Base-by-base conservation (phyloP, 2,329 filamentous ascomycete species). In the Ustilaginoidea virens region DNA sequence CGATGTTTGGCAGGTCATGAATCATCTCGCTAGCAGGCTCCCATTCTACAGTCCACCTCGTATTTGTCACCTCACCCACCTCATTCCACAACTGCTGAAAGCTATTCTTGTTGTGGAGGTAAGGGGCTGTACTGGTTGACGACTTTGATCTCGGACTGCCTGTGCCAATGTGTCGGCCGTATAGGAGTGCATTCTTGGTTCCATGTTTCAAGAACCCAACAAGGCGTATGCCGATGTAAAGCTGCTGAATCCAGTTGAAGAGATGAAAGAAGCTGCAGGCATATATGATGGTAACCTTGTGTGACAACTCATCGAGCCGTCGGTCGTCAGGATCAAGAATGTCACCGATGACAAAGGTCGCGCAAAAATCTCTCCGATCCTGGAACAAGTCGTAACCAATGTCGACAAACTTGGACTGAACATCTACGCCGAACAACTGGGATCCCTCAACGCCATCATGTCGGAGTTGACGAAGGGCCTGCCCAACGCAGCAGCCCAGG, bases 381-480 rank as follows among this genome's bases (percentile, higher is more conserved):
- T 61, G 58, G 49, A 79, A 80, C 13, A 80, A 55, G 30, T 75
- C 68, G 44, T 74, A 72, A 17, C 69, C 69, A n/a, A 68, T 46
- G 8, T 68, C 56, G 29, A 72, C 55, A 37, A 72, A 67, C n/a
- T 50, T 51, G 13, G 53, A 39, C 24, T 61, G 53, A 3, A 66
- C 36, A 35, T 71, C 66, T 4, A 55, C 51, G 12, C 63, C 66
- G 33, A 60, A 60, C n/a, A 72, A 45, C 25, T 60, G 56, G 11
- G 51, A 43, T 5, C 57, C 50, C 15, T 58, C 48, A 6, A 64
- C 64, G 13, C 66, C 67, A 32, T 68, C 63, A 28, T 51, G 48
- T 8, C 56, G 52, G 17, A 67, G 54, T 39, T 64, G 58, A n/a
- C 63, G 56, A 17, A 66, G 46, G 7, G 59, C 49, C 37, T 66